A percentile compares a stretch with the other conserved stretches of the same genome.
Evolutionary conservation across 805 yeast species (phyloP).

Genomic region (Ogataea chonburiensis): DNA sequence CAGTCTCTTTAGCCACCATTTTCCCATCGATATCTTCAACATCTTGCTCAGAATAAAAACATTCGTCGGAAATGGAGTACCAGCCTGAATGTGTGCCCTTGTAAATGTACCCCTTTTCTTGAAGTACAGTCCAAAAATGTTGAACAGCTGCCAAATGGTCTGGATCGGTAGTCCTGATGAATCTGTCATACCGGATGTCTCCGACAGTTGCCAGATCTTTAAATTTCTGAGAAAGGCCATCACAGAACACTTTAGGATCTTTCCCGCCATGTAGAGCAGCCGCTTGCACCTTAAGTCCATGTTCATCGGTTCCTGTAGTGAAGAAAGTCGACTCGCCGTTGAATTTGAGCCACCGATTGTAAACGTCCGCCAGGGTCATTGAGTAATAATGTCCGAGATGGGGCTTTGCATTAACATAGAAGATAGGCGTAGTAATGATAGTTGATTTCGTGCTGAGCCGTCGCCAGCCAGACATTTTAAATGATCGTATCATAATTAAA

Average conservation of each 20-base stretch:
- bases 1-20: slow-evolving; percentile 61
- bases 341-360: slow-evolving; percentile 67
- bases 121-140: slow-evolving; percentile 65
- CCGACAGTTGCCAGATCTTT: slow-evolving; percentile 57
- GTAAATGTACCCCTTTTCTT: slow-evolving; percentile 64
- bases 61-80: slow-evolving; percentile 93
- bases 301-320: slow-evolving; percentile 96
- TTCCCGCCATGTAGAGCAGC: slow-evolving; percentile 60
- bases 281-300: slow-evolving; percentile 88
- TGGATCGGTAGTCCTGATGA: slow-evolving; percentile 84
- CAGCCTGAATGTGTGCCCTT: slow-evolving; percentile 87
- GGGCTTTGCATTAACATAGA: slow-evolving; percentile 94
- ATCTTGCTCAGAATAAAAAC: slow-evolving; percentile 85
- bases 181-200: slow-evolving; percentile 63
- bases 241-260: slow-evolving; percentile 72
- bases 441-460: not conserved
- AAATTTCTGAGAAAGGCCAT: slow-evolving; percentile 63
- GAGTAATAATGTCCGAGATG: slow-evolving; percentile 93
- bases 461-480: slow-evolving; percentile 3
- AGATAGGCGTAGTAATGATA: slow-evolving; percentile 87
- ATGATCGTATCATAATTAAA: slow-evolving; percentile 8
- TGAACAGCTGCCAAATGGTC: slow-evolving; percentile 72
- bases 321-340: slow-evolving; percentile 46
- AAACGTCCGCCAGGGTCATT: slow-evolving; percentile 78
- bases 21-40: slow-evolving; percentile 41